Conservation (phyloP, 257 asterid genomes). For the Solanum piurae region DNA sequence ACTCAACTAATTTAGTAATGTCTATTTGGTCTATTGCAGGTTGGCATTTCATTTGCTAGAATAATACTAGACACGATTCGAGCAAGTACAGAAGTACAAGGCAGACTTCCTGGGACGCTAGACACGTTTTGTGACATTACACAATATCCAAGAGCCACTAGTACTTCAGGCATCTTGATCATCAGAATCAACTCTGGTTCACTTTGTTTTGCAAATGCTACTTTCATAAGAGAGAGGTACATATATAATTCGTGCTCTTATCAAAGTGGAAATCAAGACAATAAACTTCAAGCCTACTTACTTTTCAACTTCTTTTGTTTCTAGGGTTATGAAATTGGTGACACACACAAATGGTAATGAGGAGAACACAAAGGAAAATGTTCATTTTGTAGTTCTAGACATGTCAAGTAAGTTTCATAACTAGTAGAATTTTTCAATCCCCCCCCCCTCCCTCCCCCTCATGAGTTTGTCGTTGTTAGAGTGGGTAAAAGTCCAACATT, state of each 20-base stretch:
- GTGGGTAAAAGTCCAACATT: no score
- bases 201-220: slow-evolving; percentile 62
- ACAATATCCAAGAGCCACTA: slow-evolving; percentile 44
- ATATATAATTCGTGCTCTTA: not conserved
- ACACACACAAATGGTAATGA: slow-evolving; percentile 19
- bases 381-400: slow-evolving; percentile 50
- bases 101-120: slow-evolving; percentile 52
- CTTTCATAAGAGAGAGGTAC: slow-evolving; percentile 60
- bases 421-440: not conserved
- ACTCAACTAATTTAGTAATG: not conserved
- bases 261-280: not conserved
- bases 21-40: slow-evolving; percentile 23
- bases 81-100: slow-evolving; percentile 61
- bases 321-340: slow-evolving; percentile 43
- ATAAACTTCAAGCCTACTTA: not conserved
- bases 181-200: slow-evolving; percentile 50
- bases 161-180: slow-evolving; percentile 34
- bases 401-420: slow-evolving; percentile 44
- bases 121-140: slow-evolving; percentile 36
- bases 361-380: slow-evolving; percentile 21
- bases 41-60: slow-evolving; percentile 48
- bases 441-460: no score
- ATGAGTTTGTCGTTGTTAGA: no score
- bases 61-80: slow-evolving; percentile 32
- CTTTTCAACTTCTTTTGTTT: not conserved